Conservation (phyloP, 768 basidiomycete species). For the Boletellus ananas region DNA sequence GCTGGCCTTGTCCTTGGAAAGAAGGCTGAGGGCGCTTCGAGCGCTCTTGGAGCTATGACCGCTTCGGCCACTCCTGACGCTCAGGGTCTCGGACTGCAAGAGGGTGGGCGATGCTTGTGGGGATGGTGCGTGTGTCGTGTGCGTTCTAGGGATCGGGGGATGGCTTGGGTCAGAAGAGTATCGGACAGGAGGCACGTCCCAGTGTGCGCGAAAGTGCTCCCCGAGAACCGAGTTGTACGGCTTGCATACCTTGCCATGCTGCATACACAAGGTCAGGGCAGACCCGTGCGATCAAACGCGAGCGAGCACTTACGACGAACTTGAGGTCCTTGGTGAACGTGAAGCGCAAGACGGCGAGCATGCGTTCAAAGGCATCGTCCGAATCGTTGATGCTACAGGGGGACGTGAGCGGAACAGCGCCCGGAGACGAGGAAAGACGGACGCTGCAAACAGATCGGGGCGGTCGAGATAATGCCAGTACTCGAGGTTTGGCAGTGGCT, state of each 20-base stretch:
- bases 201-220: conserved; percentile 86
- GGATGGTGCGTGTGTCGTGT: conserved; percentile 30
- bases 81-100: conserved; percentile 45
- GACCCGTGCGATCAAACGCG: background rate
- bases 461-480: conserved; percentile 94
- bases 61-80: conserved; percentile 47
- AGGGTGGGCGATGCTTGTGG: conserved; percentile 20
- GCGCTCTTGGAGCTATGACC: conserved; percentile 58
- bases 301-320: conserved; percentile 60
- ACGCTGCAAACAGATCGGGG: conserved; percentile 91
- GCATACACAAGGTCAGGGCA: conserved; percentile 5
- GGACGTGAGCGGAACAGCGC: conserved; percentile 1
- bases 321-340: conserved; percentile 92
- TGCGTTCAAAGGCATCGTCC: conserved; percentile 87
- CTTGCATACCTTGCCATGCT: conserved; percentile 93
- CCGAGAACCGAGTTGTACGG: conserved; percentile 87
- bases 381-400: conserved; percentile 81
- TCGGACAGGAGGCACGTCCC: conserved; percentile 68
- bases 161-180: conserved; percentile 47
- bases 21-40: conserved; percentile 52
- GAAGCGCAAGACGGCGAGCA: conserved; percentile 89
- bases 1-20: conserved; percentile 44
- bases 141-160: conserved; percentile 43
- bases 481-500: conserved; percentile 93
- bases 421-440: conserved; percentile 33